These are phyloP conservation scores for Suillus placidus DNA, from an alignment of 768 basidiomycete genomes.

Conservation along the genomic window DNA sequence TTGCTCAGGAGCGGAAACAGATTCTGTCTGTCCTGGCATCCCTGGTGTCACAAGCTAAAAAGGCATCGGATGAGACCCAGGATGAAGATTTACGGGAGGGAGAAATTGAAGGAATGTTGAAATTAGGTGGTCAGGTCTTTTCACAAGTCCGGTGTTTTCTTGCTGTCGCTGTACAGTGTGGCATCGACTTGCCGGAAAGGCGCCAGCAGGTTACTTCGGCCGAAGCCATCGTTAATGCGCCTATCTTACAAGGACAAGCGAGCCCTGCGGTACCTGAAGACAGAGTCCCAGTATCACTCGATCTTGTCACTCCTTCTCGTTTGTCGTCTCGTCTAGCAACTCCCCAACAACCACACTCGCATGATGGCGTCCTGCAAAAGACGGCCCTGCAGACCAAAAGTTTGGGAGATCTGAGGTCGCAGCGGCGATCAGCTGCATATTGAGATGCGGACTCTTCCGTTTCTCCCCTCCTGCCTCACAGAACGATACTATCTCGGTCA, in stretches of 20 bases:
- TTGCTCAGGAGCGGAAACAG: constrained; percentile 79
- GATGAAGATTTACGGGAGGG: constrained; percentile 49
- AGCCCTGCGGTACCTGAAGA: constrained; percentile 21
- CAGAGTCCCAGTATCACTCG: constrained; percentile 17
- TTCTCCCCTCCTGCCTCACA: constrained; percentile 40
- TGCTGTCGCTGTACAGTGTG: constrained; percentile 73
- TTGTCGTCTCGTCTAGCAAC: constrained; percentile 24
- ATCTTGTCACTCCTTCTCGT: constrained; percentile 7
- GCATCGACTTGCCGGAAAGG: constrained; percentile 64
- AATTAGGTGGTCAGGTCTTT: constrained; percentile 79
- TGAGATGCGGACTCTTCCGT: constrained; percentile 40
- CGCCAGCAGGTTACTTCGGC: constrained; percentile 35
- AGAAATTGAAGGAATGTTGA: constrained; percentile 79
- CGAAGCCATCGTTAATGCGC: constrained; percentile 10
- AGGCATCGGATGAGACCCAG: constrained; percentile 52
- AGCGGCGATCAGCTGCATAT: constrained; percentile 33
- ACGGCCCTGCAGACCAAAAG: constrained; percentile 51
- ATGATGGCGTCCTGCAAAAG: constrained; percentile 28
- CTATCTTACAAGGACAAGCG: constrained; percentile 17
- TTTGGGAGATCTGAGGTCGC: constrained; percentile 50
- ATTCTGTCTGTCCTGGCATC: constrained; percentile 80
- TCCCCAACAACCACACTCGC: constrained; percentile 36
- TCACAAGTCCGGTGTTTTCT: constrained; percentile 81
- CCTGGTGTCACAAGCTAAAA: constrained; percentile 80
- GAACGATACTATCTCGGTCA: constrained; percentile 27